Percentiles rank a stretch among this genome's conserved stretches.
Evolutionary conservation across 2,329 filamentous ascomycete genomes (phyloP).

Genomic region (Aureobasidium sp.): DNA sequence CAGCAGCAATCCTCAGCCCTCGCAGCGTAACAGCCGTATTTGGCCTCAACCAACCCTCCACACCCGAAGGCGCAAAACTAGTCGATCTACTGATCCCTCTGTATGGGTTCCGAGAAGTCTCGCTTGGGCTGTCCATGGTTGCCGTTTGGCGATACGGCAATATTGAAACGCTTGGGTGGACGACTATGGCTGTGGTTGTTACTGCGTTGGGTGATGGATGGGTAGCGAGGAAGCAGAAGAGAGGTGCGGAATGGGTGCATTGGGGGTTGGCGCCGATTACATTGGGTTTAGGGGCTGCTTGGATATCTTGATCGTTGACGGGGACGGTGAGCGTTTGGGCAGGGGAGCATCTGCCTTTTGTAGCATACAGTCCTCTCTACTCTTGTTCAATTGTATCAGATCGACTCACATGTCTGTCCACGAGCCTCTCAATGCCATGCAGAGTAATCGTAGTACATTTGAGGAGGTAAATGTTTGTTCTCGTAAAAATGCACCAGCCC

Average conservation of each 20-base stretch:
- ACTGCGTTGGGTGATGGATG: neutral
- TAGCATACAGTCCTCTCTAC: too few species aligned
- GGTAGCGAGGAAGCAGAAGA: neutral
- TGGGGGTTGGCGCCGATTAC: neutral
- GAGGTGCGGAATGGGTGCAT: neutral
- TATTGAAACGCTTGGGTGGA: neutral
- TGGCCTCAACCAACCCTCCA: neutral
- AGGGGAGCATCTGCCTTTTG: too few species aligned
- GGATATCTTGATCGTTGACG: neutral
- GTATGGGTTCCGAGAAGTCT: neutral
- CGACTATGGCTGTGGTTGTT: neutral
- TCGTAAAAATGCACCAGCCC: neutral
- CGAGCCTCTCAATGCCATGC: too few species aligned
- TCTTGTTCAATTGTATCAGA: too few species aligned
- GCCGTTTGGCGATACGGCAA: neutral
- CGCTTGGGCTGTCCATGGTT: neutral
- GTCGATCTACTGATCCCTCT: neutral
- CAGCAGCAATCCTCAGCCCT: neutral
- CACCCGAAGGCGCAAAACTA: neutral
- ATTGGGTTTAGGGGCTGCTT: neutral
- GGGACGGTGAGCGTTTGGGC: neutral
- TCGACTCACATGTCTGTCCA: too few species aligned
- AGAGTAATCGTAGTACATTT: neutral
- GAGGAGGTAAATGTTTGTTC: neutral
- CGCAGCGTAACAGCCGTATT: neutral